Percentiles rank a stretch among this genome's conserved stretches.
phyloP scores from a whole-genome alignment of 2,329 filamentous ascomycete species.

The Rhynchosporium agropyri region DNA sequence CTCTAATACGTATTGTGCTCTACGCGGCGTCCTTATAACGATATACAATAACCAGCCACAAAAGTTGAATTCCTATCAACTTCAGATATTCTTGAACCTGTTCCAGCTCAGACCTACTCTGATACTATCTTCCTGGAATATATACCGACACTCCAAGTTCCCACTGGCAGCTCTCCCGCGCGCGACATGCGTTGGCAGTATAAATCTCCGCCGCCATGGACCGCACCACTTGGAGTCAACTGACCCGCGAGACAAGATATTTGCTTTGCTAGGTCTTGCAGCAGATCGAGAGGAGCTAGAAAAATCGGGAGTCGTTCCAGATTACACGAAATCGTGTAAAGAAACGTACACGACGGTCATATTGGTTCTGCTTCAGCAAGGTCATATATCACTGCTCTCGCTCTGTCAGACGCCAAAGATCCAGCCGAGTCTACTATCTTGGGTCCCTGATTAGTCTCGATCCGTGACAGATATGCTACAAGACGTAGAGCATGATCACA shows the following conservation, averaged over 20 bases:
- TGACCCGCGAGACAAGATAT: constrained; percentile 7
- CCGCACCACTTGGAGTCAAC: background rate
- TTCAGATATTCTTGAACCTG: background rate
- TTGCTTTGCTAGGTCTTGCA: constrained; percentile 3
- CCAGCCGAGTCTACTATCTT: background rate
- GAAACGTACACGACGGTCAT: background rate
- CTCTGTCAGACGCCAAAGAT: background rate
- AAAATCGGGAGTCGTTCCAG: constrained; percentile 4
- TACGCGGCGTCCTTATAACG: constrained; percentile 17
- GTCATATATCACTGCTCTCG: background rate
- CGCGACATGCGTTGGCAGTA: no score
- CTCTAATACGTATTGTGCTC: constrained; percentile 24
- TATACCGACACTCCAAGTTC: no score
- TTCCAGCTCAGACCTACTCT: background rate
- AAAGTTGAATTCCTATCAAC: background rate
- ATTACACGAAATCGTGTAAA: constrained; percentile 6
- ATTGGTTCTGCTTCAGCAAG: background rate
- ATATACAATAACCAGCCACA: background rate
- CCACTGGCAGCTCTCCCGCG: no score
- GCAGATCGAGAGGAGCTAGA: constrained; percentile 12
- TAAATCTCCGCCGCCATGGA: no score
- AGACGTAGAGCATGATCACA: background rate
- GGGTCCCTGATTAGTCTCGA: background rate
- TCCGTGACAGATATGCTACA: background rate
- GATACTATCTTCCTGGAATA: background rate